Conservation (phyloP, 2,329 filamentous ascomycete species). For the Aspergillus unguis region DNA sequence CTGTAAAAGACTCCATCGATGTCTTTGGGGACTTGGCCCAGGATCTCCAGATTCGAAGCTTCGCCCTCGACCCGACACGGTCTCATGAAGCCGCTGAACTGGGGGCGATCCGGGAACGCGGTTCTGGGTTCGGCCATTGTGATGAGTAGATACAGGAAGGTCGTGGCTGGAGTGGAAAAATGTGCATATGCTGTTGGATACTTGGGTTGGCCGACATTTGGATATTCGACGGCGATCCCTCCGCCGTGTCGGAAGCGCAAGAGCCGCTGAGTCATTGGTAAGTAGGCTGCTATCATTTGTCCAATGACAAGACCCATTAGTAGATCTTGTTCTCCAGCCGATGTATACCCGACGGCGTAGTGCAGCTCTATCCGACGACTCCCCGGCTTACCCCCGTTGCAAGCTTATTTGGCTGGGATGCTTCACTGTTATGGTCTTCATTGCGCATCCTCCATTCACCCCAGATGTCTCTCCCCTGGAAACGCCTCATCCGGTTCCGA, state of each 20-base stretch:
- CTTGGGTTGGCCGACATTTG: too few species aligned
- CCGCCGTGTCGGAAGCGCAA: too few species aligned
- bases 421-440: not conserved
- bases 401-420: not conserved
- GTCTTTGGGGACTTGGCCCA: constrained; percentile 43
- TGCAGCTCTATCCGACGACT: not conserved
- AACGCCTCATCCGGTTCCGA: constrained; percentile 55
- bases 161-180: too few species aligned
- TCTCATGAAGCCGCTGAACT: constrained; percentile 27
- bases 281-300: too few species aligned
- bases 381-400: not conserved
- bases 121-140: too few species aligned
- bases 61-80: constrained; percentile 44
- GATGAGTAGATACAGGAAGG: too few species aligned
- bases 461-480: constrained; percentile 42
- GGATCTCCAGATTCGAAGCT: constrained; percentile 42
- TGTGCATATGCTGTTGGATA: too few species aligned
- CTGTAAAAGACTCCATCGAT: constrained; percentile 51
- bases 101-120: constrained; percentile 17
- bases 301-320: not conserved
- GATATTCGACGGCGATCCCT: too few species aligned
- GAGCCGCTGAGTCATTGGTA: too few species aligned
- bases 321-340: not conserved
- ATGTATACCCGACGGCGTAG: not conserved
- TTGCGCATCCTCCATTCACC: not conserved